Evolutionary conservation across 2,329 filamentous ascomycete genomes (phyloP).

Genomic region (Botrytis elliptica): DNA sequence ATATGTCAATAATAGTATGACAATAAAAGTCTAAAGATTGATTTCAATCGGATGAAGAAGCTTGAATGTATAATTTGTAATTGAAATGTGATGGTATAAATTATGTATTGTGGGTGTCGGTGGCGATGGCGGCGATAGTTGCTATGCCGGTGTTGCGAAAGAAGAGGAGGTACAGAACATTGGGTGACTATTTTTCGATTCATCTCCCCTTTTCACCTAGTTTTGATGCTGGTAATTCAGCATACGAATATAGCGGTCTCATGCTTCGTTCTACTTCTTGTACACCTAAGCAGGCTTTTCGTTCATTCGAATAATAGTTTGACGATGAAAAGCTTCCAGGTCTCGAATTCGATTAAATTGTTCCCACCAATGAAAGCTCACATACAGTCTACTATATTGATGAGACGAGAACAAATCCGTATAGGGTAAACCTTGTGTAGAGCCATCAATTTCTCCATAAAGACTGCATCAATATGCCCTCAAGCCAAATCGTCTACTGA

Average conservation of each 20-base stretch:
- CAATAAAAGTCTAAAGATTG: not conserved
- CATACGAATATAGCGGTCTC: not conserved
- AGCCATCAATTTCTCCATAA: not conserved
- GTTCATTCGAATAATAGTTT: not conserved
- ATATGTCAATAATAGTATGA: not conserved
- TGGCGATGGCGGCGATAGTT: not conserved
- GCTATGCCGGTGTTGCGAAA: no score
- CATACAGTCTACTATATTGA: not conserved
- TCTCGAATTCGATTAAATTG: not conserved
- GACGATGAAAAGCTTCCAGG: not conserved
- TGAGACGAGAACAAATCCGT: not conserved
- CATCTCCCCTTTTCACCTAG: not conserved
- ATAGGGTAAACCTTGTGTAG: not conserved
- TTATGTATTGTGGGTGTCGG: not conserved
- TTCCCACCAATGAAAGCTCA: not conserved
- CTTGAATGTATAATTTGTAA: not conserved
- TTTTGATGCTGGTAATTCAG: not conserved
- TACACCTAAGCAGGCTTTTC: not conserved
- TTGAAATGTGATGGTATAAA: not conserved
- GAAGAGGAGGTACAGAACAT: not conserved
- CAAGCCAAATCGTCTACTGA: not conserved
- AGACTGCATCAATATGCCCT: not conserved
- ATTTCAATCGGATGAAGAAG: not conserved
- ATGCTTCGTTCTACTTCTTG: not conserved
- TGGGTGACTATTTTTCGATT: not conserved